These are phyloP conservation scores for Rhynchosporium graminicola DNA, from an alignment of 2,329 filamentous ascomycete genomes.

Conservation along the genomic window DNA sequence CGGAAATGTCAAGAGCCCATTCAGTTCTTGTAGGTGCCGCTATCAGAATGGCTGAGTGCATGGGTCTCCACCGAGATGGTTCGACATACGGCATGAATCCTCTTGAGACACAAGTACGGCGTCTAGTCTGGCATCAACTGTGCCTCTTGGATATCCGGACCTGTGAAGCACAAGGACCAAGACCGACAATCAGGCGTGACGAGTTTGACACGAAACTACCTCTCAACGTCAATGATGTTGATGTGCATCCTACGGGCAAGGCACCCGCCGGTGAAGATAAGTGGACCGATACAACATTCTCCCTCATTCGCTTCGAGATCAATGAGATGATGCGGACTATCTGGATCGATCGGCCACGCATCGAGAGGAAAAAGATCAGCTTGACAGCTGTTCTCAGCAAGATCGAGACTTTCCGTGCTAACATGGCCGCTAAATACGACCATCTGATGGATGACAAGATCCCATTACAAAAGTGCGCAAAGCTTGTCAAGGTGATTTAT, in stretches of 20 bases:
- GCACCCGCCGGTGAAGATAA: slow-evolving; percentile 44
- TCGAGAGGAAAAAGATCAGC: slow-evolving; percentile 62
- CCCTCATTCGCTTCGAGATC: slow-evolving; percentile 70
- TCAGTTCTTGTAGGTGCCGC: slow-evolving; percentile 71
- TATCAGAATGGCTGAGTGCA: slow-evolving; percentile 74
- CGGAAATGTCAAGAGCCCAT: slow-evolving; percentile 72
- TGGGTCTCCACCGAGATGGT: slow-evolving; percentile 70
- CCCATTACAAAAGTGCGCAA: slow-evolving; percentile 64
- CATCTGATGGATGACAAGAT: slow-evolving; percentile 59
- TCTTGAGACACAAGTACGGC: slow-evolving; percentile 69
- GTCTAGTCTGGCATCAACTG: slow-evolving; percentile 75
- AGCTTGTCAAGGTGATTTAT: slow-evolving; percentile 54
- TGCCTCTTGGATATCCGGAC: slow-evolving; percentile 76
- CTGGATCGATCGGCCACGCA: slow-evolving; percentile 67
- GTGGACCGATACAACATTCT: slow-evolving; percentile 70
- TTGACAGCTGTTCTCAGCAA: slow-evolving; percentile 66
- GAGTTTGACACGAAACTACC: slow-evolving; percentile 76
- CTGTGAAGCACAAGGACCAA: slow-evolving; percentile 72
- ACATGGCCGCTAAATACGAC: slow-evolving; percentile 66
- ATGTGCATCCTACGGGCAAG: slow-evolving; percentile 52
- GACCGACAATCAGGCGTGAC: slow-evolving; percentile 69
- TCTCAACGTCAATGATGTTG: slow-evolving; percentile 67
- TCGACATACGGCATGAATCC: slow-evolving; percentile 65
- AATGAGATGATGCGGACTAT: slow-evolving; percentile 71
- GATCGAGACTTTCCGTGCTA: slow-evolving; percentile 66